These are phyloP conservation scores for Geosiphon pyriformis DNA, from an alignment of 192 early-diverging fungal genomes.

Conservation along the genomic window DNA sequence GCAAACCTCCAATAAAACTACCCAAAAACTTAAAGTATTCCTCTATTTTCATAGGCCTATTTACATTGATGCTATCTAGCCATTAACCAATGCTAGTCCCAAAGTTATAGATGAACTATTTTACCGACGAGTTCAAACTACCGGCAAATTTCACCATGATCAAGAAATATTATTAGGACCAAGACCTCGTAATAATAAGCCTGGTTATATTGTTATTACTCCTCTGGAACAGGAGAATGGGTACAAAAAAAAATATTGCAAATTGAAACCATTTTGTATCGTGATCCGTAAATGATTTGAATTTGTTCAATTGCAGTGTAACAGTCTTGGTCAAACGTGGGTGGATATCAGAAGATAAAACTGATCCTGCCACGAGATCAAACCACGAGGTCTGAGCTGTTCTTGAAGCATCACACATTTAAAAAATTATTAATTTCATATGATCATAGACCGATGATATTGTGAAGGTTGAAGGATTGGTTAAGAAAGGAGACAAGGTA, in stretches of 20 bases:
- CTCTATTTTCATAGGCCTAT: background rate
- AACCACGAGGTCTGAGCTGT: slow-evolving; percentile 30
- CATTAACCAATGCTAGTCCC: slow-evolving; percentile 24
- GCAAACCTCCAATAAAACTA: slow-evolving; percentile 58
- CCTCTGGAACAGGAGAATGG: slow-evolving; percentile 70
- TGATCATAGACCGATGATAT: slow-evolving; percentile 38
- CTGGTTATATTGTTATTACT: slow-evolving; percentile 70
- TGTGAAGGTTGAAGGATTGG: slow-evolving; percentile 61
- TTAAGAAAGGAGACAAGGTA: slow-evolving; percentile 56
- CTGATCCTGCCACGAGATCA: slow-evolving; percentile 47
- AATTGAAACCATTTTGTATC: no score
- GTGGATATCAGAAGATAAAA: slow-evolving; percentile 75
- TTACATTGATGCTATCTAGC: background rate
- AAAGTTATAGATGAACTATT: slow-evolving; percentile 56
- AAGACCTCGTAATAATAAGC: slow-evolving; percentile 59
- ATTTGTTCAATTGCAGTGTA: slow-evolving; percentile 27
- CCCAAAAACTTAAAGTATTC: slow-evolving; percentile 57
- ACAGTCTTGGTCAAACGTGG: slow-evolving; percentile 82
- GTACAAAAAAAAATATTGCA: no score
- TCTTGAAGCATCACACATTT: no score
- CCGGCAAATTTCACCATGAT: slow-evolving; percentile 64
- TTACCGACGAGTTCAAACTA: slow-evolving; percentile 68
- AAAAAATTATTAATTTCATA: background rate
- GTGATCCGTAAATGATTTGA: background rate
- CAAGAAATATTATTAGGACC: slow-evolving; percentile 83